Evolutionary conservation across 352 stramenopile species (phyloP).

Genomic region (Globisporangium cederbergense): DNA sequence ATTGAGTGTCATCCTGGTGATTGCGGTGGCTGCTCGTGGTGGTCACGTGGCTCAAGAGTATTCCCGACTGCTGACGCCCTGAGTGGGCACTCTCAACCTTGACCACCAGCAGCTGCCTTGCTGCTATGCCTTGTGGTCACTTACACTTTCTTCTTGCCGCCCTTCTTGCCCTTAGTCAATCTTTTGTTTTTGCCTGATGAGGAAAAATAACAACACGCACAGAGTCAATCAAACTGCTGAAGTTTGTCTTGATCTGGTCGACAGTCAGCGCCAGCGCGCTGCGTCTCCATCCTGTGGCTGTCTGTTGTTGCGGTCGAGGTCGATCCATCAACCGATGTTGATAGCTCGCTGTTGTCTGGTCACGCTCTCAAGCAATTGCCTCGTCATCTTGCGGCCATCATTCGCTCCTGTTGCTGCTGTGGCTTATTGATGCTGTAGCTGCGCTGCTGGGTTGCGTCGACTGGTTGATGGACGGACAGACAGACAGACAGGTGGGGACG

Average conservation of each 20-base stretch:
- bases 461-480: constrained; percentile 7
- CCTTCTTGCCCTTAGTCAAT: constrained; percentile 91
- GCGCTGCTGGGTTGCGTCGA: background rate
- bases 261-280: background rate
- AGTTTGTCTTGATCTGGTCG: background rate
- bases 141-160: constrained; percentile 91
- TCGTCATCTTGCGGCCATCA: background rate
- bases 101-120: background rate
- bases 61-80: background rate
- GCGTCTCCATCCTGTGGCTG: constrained; percentile 4
- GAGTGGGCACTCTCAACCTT: background rate
- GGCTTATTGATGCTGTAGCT: constrained; percentile 14
- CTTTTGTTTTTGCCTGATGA: constrained; percentile 88
- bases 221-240: constrained; percentile 1
- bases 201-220: background rate
- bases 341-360: background rate
- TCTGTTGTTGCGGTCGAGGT: background rate
- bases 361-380: background rate
- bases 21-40: background rate
- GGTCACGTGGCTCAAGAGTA: background rate
- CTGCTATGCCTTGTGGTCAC: constrained; percentile 16
- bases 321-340: background rate
- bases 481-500: background rate
- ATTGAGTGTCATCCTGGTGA: background rate
- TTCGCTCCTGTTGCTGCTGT: constrained; percentile 9